These are phyloP conservation scores for Ascoidea rubescens DNA, from an alignment of 805 yeast genomes.

Conservation along the genomic window DNA sequence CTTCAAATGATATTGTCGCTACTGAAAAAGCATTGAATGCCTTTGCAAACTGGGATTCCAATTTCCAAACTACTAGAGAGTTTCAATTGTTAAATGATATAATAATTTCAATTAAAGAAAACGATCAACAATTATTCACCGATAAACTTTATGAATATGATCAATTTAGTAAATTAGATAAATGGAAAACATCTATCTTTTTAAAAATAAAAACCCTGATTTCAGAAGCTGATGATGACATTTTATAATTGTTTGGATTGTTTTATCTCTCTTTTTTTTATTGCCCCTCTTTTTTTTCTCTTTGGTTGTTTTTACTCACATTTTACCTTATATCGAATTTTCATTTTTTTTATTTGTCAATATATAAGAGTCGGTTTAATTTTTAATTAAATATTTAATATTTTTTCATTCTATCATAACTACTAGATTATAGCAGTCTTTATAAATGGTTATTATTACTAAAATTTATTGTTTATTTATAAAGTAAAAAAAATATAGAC, in stretches of 20 bases:
- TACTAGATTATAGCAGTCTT: too few species aligned
- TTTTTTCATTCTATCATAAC: too few species aligned
- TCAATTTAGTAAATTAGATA: constrained; percentile 78
- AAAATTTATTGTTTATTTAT: too few species aligned
- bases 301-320: too few species aligned
- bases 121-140: constrained; percentile 66
- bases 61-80: constrained; percentile 65
- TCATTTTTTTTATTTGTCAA: too few species aligned
- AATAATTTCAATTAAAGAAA: constrained; percentile 61
- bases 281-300: too few species aligned
- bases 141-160: constrained; percentile 71
- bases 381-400: too few species aligned
- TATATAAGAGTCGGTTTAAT: too few species aligned
- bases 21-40: constrained; percentile 60
- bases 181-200: constrained; percentile 76
- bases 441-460: too few species aligned
- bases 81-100: constrained; percentile 51
- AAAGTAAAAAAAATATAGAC: too few species aligned
- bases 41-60: constrained; percentile 57
- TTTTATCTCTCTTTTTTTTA: too few species aligned
- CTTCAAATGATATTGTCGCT: constrained; percentile 76
- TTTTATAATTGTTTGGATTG: constrained; percentile 8
- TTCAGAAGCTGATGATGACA: constrained; percentile 61
- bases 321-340: too few species aligned
- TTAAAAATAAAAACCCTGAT: constrained; percentile 68